Conservation (phyloP, 148 eudicot genomes). For the Amaranthus hypochondriacus region DNA sequence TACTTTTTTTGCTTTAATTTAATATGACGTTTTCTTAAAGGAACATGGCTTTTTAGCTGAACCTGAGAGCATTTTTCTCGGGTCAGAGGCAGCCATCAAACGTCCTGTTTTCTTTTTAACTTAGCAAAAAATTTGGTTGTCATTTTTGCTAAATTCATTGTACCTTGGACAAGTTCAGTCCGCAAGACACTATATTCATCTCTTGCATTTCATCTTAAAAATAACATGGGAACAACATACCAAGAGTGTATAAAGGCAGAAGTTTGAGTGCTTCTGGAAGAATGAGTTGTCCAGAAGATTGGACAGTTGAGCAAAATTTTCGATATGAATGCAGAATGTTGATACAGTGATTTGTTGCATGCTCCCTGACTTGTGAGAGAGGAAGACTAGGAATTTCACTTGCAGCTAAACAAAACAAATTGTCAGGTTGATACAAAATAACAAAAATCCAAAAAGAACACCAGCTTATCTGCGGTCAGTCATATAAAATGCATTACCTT, state of each 20-base stretch:
- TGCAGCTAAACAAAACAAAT: slow-evolving; percentile 46
- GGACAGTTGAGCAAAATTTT: slow-evolving; percentile 84
- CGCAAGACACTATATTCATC: not conserved
- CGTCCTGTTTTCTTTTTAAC: too few relatives aligned
- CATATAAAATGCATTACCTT: slow-evolving; percentile 44
- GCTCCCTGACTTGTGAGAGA: slow-evolving; percentile 71
- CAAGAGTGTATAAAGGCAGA: slow-evolving; percentile 83
- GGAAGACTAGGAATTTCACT: slow-evolving; percentile 58
- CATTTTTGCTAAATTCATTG: too few relatives aligned
- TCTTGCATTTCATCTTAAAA: not conserved
- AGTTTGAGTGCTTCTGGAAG: slow-evolving; percentile 92
- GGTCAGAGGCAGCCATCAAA: not conserved
- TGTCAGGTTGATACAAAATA: not conserved
- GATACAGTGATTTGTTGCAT: slow-evolving; percentile 65
- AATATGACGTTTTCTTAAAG: not conserved
- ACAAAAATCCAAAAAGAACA: not conserved
- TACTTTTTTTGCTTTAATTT: not conserved
- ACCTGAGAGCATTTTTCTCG: not conserved
- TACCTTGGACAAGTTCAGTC: not conserved
- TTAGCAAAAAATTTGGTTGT: too few relatives aligned
- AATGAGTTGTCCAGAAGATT: slow-evolving; percentile 84
- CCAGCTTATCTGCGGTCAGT: not conserved
- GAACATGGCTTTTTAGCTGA: not conserved
- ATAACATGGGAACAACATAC: slow-evolving; percentile 33
- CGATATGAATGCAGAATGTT: slow-evolving; percentile 78